A percentile compares a stretch with the other conserved stretches of the same genome.
phyloP scores from a whole-genome alignment of 139 green algal species.

The Tetraselmis striata region DNA sequence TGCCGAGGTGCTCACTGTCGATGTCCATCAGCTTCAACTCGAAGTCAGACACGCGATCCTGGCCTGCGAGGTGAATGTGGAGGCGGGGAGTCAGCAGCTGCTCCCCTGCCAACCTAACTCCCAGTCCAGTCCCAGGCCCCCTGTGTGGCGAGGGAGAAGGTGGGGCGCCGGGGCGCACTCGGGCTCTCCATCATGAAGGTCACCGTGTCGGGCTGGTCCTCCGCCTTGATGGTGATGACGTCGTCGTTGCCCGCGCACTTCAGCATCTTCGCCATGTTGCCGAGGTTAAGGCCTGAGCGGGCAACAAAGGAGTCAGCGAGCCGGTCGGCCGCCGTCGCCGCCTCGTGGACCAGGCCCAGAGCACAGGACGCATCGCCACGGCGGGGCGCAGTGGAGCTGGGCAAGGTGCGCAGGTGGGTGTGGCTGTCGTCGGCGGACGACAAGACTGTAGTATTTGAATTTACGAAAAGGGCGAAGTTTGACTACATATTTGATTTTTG shows the following conservation, averaged over 20 bases:
- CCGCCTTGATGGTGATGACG: constrained; percentile 92
- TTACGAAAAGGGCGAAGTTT: no score
- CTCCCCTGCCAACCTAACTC: no score
- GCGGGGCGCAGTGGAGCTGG: no score
- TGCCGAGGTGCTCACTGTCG: constrained; percentile 95
- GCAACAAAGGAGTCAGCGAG: background rate
- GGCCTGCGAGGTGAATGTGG: constrained; percentile 11
- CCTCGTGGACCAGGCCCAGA: no score
- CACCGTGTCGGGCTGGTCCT: constrained; percentile 87
- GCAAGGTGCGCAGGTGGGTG: no score
- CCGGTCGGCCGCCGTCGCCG: no score
- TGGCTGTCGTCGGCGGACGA: no score
- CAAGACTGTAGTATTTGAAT: no score
- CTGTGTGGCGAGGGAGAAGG: constrained; percentile 8
- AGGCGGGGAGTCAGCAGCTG: no score
- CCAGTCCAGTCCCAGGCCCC: no score
- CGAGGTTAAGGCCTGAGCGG: constrained; percentile 78
- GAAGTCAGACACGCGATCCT: constrained; percentile 93
- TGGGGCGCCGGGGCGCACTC: constrained; percentile 14
- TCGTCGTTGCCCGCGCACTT: constrained; percentile 96
- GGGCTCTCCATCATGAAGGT: constrained; percentile 95
- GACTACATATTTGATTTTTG: no score
- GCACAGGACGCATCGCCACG: no score
- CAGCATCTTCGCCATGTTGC: constrained; percentile 94
- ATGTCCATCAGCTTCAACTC: constrained; percentile 99